These are phyloP conservation scores for Bauhinia variegata DNA, from an alignment of 306 rosid species.

Conservation along the genomic window DNA sequence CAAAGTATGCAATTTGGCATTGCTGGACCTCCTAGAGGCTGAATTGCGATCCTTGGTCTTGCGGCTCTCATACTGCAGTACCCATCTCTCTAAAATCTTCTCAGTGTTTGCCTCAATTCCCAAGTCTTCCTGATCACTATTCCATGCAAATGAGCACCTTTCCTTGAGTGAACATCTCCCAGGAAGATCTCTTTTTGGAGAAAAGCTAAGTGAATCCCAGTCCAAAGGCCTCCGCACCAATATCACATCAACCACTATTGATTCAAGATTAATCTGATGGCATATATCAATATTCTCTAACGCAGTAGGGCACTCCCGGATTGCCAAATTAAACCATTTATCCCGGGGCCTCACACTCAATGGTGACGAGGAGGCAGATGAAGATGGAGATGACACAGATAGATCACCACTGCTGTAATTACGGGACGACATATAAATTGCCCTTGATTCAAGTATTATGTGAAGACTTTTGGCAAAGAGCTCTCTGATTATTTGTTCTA, in stretches of 20 bases:
- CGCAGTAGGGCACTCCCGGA: conserved; percentile 70
- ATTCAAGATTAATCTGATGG: conserved; percentile 69
- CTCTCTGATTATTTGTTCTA: conserved; percentile 80
- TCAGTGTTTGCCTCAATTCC: conserved; percentile 56
- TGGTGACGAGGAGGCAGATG: conserved; percentile 64
- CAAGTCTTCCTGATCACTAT: conserved; percentile 59
- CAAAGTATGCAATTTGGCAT: conserved; percentile 47
- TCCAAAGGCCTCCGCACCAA: conserved; percentile 62
- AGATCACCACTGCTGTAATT: conserved; percentile 57
- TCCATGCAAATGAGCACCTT: conserved; percentile 43
- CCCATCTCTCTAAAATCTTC: conserved; percentile 86
- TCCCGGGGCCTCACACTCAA: conserved; percentile 81
- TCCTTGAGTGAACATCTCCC: conserved; percentile 55
- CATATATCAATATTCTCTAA: conserved; percentile 69
- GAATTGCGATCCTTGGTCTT: conserved; percentile 57
- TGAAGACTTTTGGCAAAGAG: conserved; percentile 76
- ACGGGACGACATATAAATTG: conserved; percentile 59
- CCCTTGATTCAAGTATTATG: conserved; percentile 81
- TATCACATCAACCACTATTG: conserved; percentile 74
- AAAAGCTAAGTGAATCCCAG: conserved; percentile 46
- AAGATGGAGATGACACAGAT: conserved; percentile 61
- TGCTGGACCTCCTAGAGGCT: conserved; percentile 62
- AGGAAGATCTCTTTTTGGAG: conserved; percentile 50
- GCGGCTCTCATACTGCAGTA: conserved; percentile 67
- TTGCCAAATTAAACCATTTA: conserved; percentile 85